Evolutionary conservation across 176 grass and related monocot species (phyloP), one percentile per base, ranked within the genome.

Genomic region (Sorghum bicolor): DNA sequence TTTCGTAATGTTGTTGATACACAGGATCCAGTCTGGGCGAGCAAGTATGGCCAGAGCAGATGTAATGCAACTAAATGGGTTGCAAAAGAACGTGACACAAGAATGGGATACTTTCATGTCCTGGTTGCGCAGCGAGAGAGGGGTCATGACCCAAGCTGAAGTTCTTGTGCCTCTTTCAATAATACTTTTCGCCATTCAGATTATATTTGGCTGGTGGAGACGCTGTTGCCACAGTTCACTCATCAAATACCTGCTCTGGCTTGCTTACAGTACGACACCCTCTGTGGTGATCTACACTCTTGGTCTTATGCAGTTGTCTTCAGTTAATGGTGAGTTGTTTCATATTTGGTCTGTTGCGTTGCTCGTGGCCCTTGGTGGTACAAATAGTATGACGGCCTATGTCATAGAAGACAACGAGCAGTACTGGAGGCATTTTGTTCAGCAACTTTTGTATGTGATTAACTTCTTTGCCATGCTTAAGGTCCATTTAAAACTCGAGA

Each of bases 191-290:
- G 20, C 68, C 34, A 71, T 71, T n/a, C 71, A 74, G 71, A 41
- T 74, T 22, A 10, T 74, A 19, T 74, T 50, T 74, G 71, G 71
- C 40, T 74, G 71, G 71, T 52, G 71, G 71, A 74, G 71, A 10
- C 25, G 44, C 25, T 74, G 44, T 44, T 74, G 40, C 41, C 25
- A 28, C 26, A 50, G 15, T 19, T 6, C 25, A 31, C 33, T 31
- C 44, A 52, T 74, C 44, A 74, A 52, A 3, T 52, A 74, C 43
- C 8, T 45, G 13, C 71, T 52, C 71, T 50, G 71, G 43, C 43
- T 74, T 28, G 43, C 71, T 74, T 50, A 50, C 44, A 50, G 28
- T 45, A 50, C 19, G 6, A 50, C 41, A 44, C 41, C 24, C n/a
- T 19, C 25, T 16, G 14, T 74, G 15, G 71, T 74, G 44, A 12